Conservation (phyloP, 495 filamentous ascomycete genomes). For the Hypoxylon trugodes region DNA sequence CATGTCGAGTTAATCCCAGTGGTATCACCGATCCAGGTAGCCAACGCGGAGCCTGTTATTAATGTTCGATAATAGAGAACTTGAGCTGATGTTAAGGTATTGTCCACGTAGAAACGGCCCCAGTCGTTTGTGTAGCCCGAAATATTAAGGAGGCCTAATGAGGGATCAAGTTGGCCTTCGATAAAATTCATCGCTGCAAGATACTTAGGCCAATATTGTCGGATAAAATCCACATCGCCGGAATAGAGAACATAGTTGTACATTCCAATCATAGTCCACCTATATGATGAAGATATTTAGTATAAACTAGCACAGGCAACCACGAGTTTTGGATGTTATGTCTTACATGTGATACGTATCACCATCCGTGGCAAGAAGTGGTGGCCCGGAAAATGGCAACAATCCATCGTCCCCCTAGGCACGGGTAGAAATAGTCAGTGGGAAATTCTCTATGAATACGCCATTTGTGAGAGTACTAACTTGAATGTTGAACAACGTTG, state of each 20-base stretch:
- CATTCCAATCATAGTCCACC: conserved; percentile 66
- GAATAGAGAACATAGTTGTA: conserved; percentile 70
- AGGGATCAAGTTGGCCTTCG: conserved; percentile 58
- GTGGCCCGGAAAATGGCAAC: conserved; percentile 64
- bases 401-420: conserved; percentile 33
- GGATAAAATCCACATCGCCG: conserved; percentile 61
- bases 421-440: conserved; percentile 33
- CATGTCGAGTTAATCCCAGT: conserved; percentile 55
- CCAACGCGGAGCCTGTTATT: conserved; percentile 58
- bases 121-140: conserved; percentile 63
- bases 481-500: conserved; percentile 68
- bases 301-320: neutral
- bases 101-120: conserved; percentile 63
- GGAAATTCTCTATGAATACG: neutral
- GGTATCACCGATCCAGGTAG: conserved; percentile 58
- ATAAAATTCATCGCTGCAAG: conserved; percentile 63
- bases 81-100: conserved; percentile 63
- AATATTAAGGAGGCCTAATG: conserved; percentile 62
- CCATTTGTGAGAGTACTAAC: conserved; percentile 33
- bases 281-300: conserved; percentile 15
- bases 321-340: neutral
- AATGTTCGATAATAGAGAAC: conserved; percentile 67
- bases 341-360: conserved; percentile 71
- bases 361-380: conserved; percentile 62
- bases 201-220: conserved; percentile 60